Evolutionary conservation across 2,329 filamentous ascomycete species (phyloP).

Genomic region (Rosellinia necatrix): DNA sequence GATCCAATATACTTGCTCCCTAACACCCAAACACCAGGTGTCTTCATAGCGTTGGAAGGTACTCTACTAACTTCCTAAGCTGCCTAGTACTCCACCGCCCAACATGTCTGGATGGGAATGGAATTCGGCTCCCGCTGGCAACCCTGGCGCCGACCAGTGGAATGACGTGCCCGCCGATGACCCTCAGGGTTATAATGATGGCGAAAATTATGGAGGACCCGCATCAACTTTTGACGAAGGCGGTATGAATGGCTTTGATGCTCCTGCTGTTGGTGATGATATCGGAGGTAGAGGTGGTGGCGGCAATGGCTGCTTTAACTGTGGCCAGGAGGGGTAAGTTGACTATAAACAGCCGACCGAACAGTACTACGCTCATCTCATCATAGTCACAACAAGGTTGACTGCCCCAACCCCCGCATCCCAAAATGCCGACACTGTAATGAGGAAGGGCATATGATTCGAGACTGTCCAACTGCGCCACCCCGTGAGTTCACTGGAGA

Average conservation of each 20-base stretch:
- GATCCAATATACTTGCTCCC: too few species aligned
- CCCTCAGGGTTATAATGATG: background rate
- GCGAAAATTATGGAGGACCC: constrained; percentile 1
- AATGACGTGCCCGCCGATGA: background rate
- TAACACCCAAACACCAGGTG: background rate
- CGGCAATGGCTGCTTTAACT: constrained; percentile 54
- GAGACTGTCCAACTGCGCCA: constrained; percentile 38
- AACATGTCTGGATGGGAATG: constrained; percentile 19
- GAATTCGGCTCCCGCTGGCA: background rate
- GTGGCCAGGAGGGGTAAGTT: constrained; percentile 56
- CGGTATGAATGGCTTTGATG: constrained; percentile 14
- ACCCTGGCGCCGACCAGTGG: constrained; percentile 3
- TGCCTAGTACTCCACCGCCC: background rate
- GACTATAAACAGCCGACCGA: background rate
- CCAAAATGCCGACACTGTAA: constrained; percentile 52
- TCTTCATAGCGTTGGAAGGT: background rate
- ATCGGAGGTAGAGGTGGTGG: constrained; percentile 28
- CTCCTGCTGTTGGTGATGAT: constrained; percentile 13
- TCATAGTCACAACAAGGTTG: constrained; percentile 63
- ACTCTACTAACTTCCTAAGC: constrained; percentile 8
- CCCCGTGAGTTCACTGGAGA: constrained; percentile 48
- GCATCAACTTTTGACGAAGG: constrained; percentile 5
- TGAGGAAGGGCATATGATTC: constrained; percentile 52
- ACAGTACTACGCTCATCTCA: constrained; percentile 25
- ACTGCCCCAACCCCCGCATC: constrained; percentile 62